Percentiles rank a stretch among this genome's conserved stretches.
Evolutionary conservation across 352 stramenopile genomes (phyloP).

Genomic region (Pythium aquatile): DNA sequence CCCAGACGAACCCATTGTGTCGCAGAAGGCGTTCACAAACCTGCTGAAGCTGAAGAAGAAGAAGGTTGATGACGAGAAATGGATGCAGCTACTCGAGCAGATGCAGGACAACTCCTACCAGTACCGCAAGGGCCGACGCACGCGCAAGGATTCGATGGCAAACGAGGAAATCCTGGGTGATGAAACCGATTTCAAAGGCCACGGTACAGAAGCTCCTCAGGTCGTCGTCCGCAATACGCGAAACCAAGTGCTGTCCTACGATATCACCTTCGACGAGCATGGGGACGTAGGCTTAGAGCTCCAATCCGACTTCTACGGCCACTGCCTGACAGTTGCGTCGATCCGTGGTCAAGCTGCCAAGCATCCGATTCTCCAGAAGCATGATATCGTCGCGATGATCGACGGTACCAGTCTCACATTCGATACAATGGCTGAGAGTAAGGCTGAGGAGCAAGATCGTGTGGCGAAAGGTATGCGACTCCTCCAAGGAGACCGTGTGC

Average conservation of each 20-base stretch:
- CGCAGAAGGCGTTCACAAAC: slow-evolving; percentile 44
- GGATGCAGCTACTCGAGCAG: slow-evolving; percentile 46
- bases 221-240: slow-evolving; percentile 54
- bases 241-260: slow-evolving; percentile 67
- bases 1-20: slow-evolving; percentile 33
- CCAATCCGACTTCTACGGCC: slow-evolving; percentile 57
- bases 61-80: slow-evolving; percentile 46
- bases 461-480: slow-evolving; percentile 28
- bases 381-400: slow-evolving; percentile 56
- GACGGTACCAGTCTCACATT: slow-evolving; percentile 30
- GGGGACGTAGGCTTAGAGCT: slow-evolving; percentile 42
- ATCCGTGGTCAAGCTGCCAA: slow-evolving; percentile 38
- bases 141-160: slow-evolving; percentile 24
- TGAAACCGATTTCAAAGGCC: slow-evolving; percentile 7
- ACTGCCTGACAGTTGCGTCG: slow-evolving; percentile 42
- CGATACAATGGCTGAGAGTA: slow-evolving; percentile 27
- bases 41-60: slow-evolving; percentile 40
- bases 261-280: slow-evolving; percentile 52
- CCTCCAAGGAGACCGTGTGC: slow-evolving; percentile 27
- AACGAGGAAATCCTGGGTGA: slow-evolving; percentile 9
- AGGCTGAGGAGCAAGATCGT: slow-evolving; percentile 36
- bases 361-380: slow-evolving; percentile 44
- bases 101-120: slow-evolving; percentile 42
- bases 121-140: slow-evolving; percentile 25
- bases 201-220: slow-evolving; percentile 32